Evolutionary conservation across 305 asterid species (phyloP), one percentile per base, ranked within the genome.

Genomic region (Solanum chacoense): DNA sequence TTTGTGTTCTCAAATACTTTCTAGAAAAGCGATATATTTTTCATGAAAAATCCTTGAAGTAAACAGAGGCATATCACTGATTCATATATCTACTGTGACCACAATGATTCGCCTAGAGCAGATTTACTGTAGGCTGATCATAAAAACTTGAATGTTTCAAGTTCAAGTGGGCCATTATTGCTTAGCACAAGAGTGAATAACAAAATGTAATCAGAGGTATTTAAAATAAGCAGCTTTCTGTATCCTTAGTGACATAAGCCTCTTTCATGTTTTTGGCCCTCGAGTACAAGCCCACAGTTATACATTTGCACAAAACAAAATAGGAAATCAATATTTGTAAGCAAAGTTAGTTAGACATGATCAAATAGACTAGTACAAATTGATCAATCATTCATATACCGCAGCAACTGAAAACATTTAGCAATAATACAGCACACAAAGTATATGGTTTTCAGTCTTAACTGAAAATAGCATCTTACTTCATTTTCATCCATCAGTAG

Each of bases 401-500:
- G 50, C 42, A 31, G 72, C 72, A 67, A 87, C 55, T 81, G 26
- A 45, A 81, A 83, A n/a, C 38, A 67, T 71, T 7, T 38, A 38
- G 40, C 83, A 38, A 71, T 26, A 67, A 86, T 45, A 71, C n/a
- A 67, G n/a, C 59, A 55, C 69, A 42, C 12, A 14, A 72, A n/a
- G 34, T 55, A 73, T 86, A 89, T n/a, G 36, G 67, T 37, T 31
- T 86, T 67, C 78, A 34, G 69, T 42, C 80, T 59, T 83, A 24
- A 73, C 35, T 72, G 26, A 89, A 59, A 45, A 28, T 22, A 69
- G 81, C 78, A 12, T 73, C 95, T 94, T 91, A 95, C 99, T 89
- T 95, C 97, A 92, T 95, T 94, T 90, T 96, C 99, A 91, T 96
- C 98, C 99, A 96, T 90, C 89, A 96, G 94, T 92, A 96, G 96